Base-by-base conservation (phyloP, 345 rosid species). In the Mercurialis annua region DNA sequence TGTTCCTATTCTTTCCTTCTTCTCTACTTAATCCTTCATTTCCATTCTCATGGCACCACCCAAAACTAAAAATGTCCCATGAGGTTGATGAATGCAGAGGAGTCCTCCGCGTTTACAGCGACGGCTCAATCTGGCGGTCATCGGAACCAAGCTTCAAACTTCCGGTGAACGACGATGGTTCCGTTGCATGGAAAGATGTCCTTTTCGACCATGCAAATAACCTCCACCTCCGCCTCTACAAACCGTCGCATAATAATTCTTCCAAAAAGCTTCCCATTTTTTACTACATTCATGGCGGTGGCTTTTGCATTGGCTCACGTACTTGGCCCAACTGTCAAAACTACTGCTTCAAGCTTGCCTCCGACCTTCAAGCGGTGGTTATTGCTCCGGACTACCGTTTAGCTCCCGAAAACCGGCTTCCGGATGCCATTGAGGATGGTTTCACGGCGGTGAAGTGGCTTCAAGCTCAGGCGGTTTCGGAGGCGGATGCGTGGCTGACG, bases 221-320 rank as follows among this genome's bases (percentile, higher is more conserved):
- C 52, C 86, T 87, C 40, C 61, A 66, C 18, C 86, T 87, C 47
- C 65, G 89, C 29, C 82, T 85, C 38, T 83, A 85, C 65, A 85
- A 77, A 54, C 87, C 87, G 0, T 24, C 38, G 71, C 83, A 29
- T 65, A 29, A 5, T 17, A 64, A 34, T 30, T 29, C 78, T 43
- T 34, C 59, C 4, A 6, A 55, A 7, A 66, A 70, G 59, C 74
- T 70, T 21, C 71, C 71, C 3, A 43, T 75, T 59, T 66, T 65
- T 16, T 84, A 71, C 77, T 87, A 81, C 80, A 83, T 87, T 64
- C 92, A 83, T 23, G 89, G 92, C 0, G 86, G 89, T 7, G 92
- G 89, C 1, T 87, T 87, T 59, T 84, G 89, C 71, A 84, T 84
- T 26, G 86, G 87, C 0, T 84, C 92, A 4, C 81, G 86, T 20